These are phyloP conservation scores for Vigna trinervia DNA, from an alignment of 306 rosid genomes.

Conservation along the genomic window DNA sequence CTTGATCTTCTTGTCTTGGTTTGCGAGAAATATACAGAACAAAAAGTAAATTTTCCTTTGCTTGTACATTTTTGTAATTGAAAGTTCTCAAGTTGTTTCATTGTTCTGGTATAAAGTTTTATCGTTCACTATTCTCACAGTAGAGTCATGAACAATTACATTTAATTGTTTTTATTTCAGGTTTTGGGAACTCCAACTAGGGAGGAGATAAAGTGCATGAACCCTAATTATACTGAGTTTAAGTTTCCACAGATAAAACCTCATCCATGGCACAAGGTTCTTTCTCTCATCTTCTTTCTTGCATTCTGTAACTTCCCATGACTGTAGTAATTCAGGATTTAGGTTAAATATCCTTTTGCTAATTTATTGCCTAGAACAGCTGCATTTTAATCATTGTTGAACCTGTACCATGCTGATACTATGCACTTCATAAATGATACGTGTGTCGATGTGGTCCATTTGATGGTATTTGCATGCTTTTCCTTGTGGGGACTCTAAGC, in stretches of 20 bases:
- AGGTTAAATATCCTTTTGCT: slow-evolving; percentile 23
- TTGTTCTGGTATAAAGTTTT: slow-evolving; percentile 32
- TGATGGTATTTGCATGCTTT: slow-evolving; percentile 32
- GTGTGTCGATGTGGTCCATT: slow-evolving; percentile 2
- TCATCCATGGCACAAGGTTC: slow-evolving; percentile 99
- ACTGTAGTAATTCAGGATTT: slow-evolving; percentile 29
- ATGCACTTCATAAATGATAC: not conserved
- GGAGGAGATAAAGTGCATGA: slow-evolving; percentile 99
- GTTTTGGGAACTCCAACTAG: slow-evolving; percentile 99
- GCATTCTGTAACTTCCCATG: slow-evolving; percentile 26
- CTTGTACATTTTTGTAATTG: slow-evolving; percentile 13
- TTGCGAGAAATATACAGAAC: slow-evolving; percentile 34
- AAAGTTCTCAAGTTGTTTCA: slow-evolving; percentile 20
- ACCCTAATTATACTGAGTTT: slow-evolving; percentile 96
- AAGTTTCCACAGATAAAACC: slow-evolving; percentile 99
- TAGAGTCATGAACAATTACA: not conserved
- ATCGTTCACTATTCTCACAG: slow-evolving; percentile 12
- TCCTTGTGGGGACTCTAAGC: not conserved
- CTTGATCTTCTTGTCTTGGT: slow-evolving; percentile 32
- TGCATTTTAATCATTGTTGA: slow-evolving; percentile 24
- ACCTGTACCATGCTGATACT: not conserved
- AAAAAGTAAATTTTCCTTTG: slow-evolving; percentile 10
- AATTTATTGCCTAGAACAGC: slow-evolving; percentile 29
- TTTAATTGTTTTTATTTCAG: slow-evolving; percentile 51
- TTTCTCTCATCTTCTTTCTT: slow-evolving; percentile 38